phyloP scores from a whole-genome alignment of 2,329 filamentous ascomycete genomes.

The Trichoderma citrinoviride region DNA sequence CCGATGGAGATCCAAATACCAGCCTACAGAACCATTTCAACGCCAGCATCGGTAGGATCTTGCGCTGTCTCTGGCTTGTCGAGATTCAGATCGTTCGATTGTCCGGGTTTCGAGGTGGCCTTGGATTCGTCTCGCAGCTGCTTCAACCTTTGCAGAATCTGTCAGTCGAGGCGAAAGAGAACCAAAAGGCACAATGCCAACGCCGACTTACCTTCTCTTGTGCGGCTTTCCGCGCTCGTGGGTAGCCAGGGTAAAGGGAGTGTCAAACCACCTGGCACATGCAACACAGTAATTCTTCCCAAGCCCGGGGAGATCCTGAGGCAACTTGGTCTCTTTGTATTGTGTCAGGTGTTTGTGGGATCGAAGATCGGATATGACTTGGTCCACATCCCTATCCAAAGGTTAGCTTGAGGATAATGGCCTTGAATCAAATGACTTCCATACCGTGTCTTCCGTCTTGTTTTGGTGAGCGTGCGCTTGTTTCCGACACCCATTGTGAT shows the following conservation, averaged over 20 bases:
- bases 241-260: constrained; percentile 67
- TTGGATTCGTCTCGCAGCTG: constrained; percentile 80
- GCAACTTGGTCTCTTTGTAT: constrained; percentile 73
- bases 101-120: constrained; percentile 81
- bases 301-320: constrained; percentile 83
- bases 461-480: constrained; percentile 69
- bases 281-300: constrained; percentile 86
- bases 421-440: background rate
- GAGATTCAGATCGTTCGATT: constrained; percentile 71
- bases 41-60: constrained; percentile 29
- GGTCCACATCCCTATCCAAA: constrained; percentile 75
- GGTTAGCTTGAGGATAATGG: background rate
- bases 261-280: constrained; percentile 96
- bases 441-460: constrained; percentile 49
- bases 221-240: constrained; percentile 90
- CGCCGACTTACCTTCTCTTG: constrained; percentile 64
- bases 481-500: constrained; percentile 63
- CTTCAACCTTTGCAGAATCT: constrained; percentile 64
- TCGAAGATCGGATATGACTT: constrained; percentile 79
- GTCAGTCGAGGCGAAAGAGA: constrained; percentile 27
- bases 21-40: constrained; percentile 35
- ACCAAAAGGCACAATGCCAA: background rate
- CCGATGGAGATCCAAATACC: background rate
- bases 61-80: constrained; percentile 51
- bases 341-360: constrained; percentile 76